A percentile compares a stretch with the other conserved stretches of the same genome.
Conservation (phyloP, 306 rosid genomes). For the Clitoria ternatea region DNA sequence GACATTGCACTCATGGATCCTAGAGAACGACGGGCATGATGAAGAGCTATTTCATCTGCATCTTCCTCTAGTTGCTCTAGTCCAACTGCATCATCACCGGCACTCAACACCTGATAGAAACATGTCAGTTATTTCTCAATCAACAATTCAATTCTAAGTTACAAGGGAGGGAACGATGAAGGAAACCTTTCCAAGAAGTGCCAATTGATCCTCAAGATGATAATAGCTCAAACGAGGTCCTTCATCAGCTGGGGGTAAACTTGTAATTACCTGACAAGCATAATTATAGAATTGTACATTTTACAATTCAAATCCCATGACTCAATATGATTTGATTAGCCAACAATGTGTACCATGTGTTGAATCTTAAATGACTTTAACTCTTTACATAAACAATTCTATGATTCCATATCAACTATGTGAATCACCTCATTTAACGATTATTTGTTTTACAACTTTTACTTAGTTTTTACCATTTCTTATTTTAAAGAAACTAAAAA, state of each 20-base stretch:
- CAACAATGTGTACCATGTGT: too few species aligned
- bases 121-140: constrained; percentile 17
- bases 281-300: too few species aligned
- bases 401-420: too few species aligned
- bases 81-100: constrained; percentile 89
- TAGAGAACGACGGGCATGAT: constrained; percentile 55
- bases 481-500: too few species aligned
- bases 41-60: constrained; percentile 79
- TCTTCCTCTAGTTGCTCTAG: constrained; percentile 91
- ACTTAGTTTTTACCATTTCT: too few species aligned
- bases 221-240: constrained; percentile 72
- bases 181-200: constrained; percentile 78
- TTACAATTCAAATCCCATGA: too few species aligned
- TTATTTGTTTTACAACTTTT: too few species aligned
- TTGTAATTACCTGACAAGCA: constrained; percentile 83
- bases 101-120: constrained; percentile 65
- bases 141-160: constrained; percentile 1
- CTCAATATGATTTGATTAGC: too few species aligned
- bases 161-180: constrained; percentile 15
- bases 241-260: constrained; percentile 88
- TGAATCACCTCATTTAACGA: too few species aligned
- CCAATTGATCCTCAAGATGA: constrained; percentile 73
- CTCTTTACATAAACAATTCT: too few species aligned
- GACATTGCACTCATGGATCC: constrained; percentile 95
- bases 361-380: too few species aligned